Evolutionary conservation across 768 basidiomycete genomes (phyloP).

Genomic region (Calocybe gangraenosa): DNA sequence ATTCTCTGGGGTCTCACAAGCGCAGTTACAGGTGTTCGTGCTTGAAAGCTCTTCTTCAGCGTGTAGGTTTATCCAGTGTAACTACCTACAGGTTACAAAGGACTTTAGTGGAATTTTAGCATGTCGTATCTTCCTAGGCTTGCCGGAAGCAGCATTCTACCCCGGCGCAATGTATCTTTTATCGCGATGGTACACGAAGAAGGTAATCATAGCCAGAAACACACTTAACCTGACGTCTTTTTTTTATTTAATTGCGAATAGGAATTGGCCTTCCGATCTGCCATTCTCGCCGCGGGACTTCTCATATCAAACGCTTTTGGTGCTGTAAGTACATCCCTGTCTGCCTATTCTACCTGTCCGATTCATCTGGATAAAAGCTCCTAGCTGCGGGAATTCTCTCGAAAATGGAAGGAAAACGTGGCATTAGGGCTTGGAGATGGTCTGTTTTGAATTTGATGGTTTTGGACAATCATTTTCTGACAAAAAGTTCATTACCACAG

Average conservation of each 20-base stretch:
- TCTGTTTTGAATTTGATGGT: conserved; percentile 25
- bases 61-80: too few relatives aligned
- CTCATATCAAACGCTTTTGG: conserved; percentile 68
- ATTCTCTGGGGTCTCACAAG: conserved; percentile 62
- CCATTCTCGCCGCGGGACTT: conserved; percentile 54
- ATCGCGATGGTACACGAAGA: conserved; percentile 53
- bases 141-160: conserved; percentile 67
- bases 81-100: conserved; percentile 51
- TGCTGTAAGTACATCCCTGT: conserved; percentile 44
- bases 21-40: conserved; percentile 53
- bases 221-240: neutral
- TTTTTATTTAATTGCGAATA: too few relatives aligned
- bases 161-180: conserved; percentile 48
- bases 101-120: conserved; percentile 51
- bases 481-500: conserved; percentile 25
- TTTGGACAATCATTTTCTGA: neutral
- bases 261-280: conserved; percentile 65
- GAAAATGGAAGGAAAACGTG: conserved; percentile 62
- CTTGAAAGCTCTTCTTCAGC: too few relatives aligned
- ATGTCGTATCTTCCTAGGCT: conserved; percentile 57
- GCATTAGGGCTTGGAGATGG: conserved; percentile 72
- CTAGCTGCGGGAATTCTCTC: conserved; percentile 71
- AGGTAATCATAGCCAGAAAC: conserved; percentile 39
- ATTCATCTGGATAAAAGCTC: too few relatives aligned
- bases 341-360: too few relatives aligned